A percentile compares a stretch with the other conserved stretches of the same genome.
These are phyloP conservation scores for Backusella circina DNA, from an alignment of 192 early-diverging fungal species.

Conservation along the genomic window DNA sequence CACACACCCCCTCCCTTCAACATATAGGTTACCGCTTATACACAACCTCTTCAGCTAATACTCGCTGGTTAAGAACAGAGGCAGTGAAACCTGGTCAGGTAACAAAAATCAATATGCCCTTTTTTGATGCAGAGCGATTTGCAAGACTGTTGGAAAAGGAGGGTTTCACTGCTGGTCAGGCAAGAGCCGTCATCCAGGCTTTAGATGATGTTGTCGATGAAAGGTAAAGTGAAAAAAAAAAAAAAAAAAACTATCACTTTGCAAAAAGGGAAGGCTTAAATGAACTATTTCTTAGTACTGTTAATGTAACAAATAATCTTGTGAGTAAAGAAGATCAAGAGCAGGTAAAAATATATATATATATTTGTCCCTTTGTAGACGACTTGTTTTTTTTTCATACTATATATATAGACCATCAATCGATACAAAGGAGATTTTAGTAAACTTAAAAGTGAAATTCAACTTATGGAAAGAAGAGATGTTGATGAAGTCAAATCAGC, in stretches of 20 bases:
- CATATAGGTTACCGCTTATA: not conserved
- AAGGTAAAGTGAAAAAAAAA: slow-evolving; percentile 40
- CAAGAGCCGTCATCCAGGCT: slow-evolving; percentile 72
- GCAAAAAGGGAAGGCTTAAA: not conserved
- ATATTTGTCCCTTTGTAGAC: not conserved
- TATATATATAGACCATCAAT: slow-evolving; percentile 57
- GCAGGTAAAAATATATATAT: slow-evolving; percentile 54
- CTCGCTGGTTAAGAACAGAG: slow-evolving; percentile 5
- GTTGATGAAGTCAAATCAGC: slow-evolving; percentile 78
- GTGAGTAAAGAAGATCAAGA: slow-evolving; percentile 82
- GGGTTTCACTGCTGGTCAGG: slow-evolving; percentile 64
- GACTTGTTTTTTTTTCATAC: too few species aligned
- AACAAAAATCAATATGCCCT: slow-evolving; percentile 13
- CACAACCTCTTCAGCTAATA: not conserved
- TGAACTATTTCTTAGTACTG: slow-evolving; percentile 37
- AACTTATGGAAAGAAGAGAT: slow-evolving; percentile 85
- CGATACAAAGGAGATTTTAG: slow-evolving; percentile 85
- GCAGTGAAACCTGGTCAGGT: not conserved
- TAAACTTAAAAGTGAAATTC: slow-evolving; percentile 84
- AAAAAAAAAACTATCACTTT: not conserved
- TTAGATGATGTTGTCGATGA: slow-evolving; percentile 70
- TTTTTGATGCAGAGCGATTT: slow-evolving; percentile 79
- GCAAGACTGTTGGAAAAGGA: slow-evolving; percentile 65
- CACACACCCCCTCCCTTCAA: not conserved
- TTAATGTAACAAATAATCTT: slow-evolving; percentile 56